Base-by-base conservation (phyloP, 1,284 basidiomycete genomes). In the Pulchroboletus neoregius region DNA sequence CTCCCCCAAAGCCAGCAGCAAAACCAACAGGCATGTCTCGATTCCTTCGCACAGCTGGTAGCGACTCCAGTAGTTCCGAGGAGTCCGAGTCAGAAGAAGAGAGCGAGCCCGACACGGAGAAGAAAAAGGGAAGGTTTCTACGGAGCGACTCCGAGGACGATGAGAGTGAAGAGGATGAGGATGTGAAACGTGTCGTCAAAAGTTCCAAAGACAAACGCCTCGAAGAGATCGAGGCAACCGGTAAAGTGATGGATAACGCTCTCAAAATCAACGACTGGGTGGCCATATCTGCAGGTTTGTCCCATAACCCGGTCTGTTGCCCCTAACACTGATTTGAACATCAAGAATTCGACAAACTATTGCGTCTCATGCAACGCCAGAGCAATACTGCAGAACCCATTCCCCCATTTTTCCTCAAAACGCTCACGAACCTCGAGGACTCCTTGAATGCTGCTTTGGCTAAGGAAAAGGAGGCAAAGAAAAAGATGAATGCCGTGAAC, bases 221-320 rank as follows among this genome's bases (percentile, higher is more conserved):
- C 57, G 91, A 88, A 50, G 90, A 94, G 73, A 92, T 95, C 78
- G 90, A 91, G 68, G 81, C 82, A 2, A 87, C 87, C 10, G 90
- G 92, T 44, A 92, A 89, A 71, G 77, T 76, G 41, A 95, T 99
- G 71, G 91, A 96, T 48, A 99, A 99, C 67, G 94, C 88, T 22
- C 76, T 93, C 58, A 95, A 94, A 74, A 95, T 94, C 60, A 93
- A 91, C 58, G 94, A 99, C 71, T 99, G 96, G 96, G 86, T 87
- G 18, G 85, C 84, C 28, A 96, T 94, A 60, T 90, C 87, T 36
- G 86, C 82, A 57, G 93, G 93, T 93, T 65, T 45, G 62, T 26
- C 22, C 32, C 24, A 8, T 46, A 26, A 7, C 4, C 9, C 26
- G n/a, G 32, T 12, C 16, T 42, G 20, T 34, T 26, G 11, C 36